Base-by-base conservation (phyloP, 2,329 filamentous ascomycete genomes). In the Aspergillus carbonarius region DNA sequence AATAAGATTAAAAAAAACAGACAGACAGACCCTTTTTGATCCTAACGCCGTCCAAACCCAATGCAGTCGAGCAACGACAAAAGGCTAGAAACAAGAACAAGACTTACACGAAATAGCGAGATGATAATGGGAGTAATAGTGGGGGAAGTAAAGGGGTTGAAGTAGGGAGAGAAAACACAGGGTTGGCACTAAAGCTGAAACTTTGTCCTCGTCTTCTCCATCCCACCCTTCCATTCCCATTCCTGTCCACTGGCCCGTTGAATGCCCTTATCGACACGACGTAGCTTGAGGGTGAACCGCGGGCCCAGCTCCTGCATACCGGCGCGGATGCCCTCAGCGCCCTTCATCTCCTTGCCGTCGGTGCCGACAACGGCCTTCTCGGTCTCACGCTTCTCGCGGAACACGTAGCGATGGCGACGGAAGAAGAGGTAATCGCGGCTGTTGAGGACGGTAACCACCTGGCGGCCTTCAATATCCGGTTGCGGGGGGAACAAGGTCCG, bases 361-460 rank as follows among this genome's bases (percentile, higher is more conserved):
- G 89, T 81, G 4, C 85, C 90, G 4, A 91, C 83, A 1, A 97
- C 90, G 56, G 87, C 88, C 80, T 96, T 97, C 78, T 98, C 95
- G 0, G 88, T 92, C 57, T 86, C 82, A 10, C 89, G 83, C 80
- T 95, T 96, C 60, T 98, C 92, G 13, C 95, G 85, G 79, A 99
- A 97, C 1, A 96, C 85, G 71, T 99, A 99, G 48, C 95, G 83
- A 75, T 98, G 93, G 37, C 93, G 83, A 5, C 95, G 84, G 53
- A 98, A 83, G 74, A 99, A 99, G 67, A 98, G 95, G 75, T 93
- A 98, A 76, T 98, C 93, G 63, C 93, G 88, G 79, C 96, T 93
- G 68, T 97, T 97, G 76, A 97, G 92, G 54, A 97, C 78, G 0
- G 93, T 97, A 8, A 97, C 87, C 1, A 97, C 93, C 70, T 97